Evolutionary conservation across 192 early-diverging fungal genomes (phyloP).

Genomic region (Thamnidium elegans): DNA sequence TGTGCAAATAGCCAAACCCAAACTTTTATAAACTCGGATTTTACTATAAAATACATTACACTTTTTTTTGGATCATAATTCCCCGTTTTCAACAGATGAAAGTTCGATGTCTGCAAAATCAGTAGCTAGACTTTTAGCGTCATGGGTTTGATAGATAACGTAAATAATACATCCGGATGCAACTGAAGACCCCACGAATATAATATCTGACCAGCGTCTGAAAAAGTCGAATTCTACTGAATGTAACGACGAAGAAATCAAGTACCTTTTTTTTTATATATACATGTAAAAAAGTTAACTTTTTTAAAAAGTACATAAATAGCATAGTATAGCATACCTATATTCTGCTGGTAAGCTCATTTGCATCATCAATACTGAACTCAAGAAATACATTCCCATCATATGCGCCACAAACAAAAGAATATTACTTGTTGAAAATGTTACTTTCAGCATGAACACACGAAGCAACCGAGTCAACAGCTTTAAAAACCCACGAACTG

Average conservation of each 20-base stretch:
- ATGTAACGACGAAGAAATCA: constrained; percentile 77
- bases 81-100: constrained; percentile 16
- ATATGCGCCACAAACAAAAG: constrained; percentile 82
- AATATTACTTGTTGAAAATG: constrained; percentile 71
- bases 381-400: constrained; percentile 91
- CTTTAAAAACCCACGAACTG: constrained; percentile 84
- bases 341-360: constrained; percentile 83
- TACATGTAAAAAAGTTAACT: no score
- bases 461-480: constrained; percentile 79
- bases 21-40: no score
- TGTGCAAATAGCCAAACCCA: no score
- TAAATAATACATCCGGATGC: constrained; percentile 70
- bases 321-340: no score
- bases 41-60: no score
- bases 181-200: constrained; percentile 82
- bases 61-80: no score
- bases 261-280: constrained; percentile 48
- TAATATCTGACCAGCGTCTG: constrained; percentile 91
- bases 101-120: constrained; percentile 33
- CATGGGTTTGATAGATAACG: constrained; percentile 60
- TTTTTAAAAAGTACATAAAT: no score
- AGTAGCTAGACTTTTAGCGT: constrained; percentile 20
- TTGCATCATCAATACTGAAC: constrained; percentile 91
- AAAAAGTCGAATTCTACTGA: constrained; percentile 89
- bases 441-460: constrained; percentile 52